Base-by-base conservation (phyloP, 2,329 filamentous ascomycete genomes). In the Colletotrichum nymphaeae region DNA sequence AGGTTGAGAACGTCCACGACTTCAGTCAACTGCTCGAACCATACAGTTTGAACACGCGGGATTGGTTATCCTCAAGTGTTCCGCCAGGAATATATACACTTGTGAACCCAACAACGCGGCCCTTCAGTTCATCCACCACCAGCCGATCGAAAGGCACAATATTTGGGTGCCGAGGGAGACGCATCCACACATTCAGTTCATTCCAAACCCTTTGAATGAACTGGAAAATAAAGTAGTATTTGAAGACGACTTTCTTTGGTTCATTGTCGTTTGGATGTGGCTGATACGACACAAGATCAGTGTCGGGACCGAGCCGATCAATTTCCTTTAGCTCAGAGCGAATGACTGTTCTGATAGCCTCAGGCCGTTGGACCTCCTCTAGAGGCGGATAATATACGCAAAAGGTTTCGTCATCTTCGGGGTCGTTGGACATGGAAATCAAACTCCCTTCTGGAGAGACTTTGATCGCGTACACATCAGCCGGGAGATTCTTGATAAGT, bases 1-100 rank as follows among this genome's bases (percentile, higher is more conserved):
- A 84, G 75, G 65, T 85, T 85, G 30, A 85, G 75, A 46, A 80
- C 78, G 66, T 85, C 83, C 8, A 85, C 77, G 6, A 83, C 78
- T 0, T 76, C 8, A 0, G 79, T 79, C 0, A 86, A 79, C 68
- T 86, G 83, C 19, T 77, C 71, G 0, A 84, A 75, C 80, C 81
- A 84, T 63, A n/a, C n/a, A 49, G 42, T 49, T 49, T 49, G 19
- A 49, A 22, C 19, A 49, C 42, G 42, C 42, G 42, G 3, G 42
- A 49, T 49, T n/a, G 42, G 19, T 49, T n/a, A n/a, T 49, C 42
- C 8, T 49, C 42, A n/a, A 49, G 16, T 49, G 42, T 49, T n/a
- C 7, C 42, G 19, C 42, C 42, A n/a, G 42, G 42, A 49, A n/a
- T 49, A 22, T 9, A 49, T 19, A 49, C 19, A 49, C 19, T 49